Evolutionary conservation across 2,329 filamentous ascomycete species (phyloP).

Genomic region (Neofusicoccum umdonicola): DNA sequence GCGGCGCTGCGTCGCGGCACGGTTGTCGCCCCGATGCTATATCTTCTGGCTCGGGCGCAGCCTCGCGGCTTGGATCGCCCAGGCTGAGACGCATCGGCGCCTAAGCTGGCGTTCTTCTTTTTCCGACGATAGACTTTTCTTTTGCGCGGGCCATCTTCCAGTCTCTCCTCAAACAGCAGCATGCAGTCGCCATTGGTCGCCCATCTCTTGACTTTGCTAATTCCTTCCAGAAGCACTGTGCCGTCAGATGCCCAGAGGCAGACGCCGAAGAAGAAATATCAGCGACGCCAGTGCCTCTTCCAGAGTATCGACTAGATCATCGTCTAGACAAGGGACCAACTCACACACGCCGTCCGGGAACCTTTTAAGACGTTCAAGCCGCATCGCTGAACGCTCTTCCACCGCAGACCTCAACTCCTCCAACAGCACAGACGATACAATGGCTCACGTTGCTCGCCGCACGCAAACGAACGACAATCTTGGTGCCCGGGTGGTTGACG

Average conservation of each 20-base stretch:
- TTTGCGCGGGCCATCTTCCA: conserved; percentile 16
- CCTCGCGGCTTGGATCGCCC: conserved; percentile 5
- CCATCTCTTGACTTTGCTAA: conserved; percentile 14
- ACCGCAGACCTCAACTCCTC: conserved; percentile 7
- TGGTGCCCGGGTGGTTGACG: conserved; percentile 29
- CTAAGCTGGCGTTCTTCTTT: conserved; percentile 13
- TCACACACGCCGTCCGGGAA: background rate
- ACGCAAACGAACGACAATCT: conserved; percentile 23
- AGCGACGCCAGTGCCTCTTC: conserved; percentile 17
- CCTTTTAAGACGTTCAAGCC: conserved; percentile 19
- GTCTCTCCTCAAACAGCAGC: conserved; percentile 16
- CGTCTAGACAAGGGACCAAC: conserved; percentile 15
- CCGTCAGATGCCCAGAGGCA: conserved; percentile 19
- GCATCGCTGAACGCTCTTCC: conserved; percentile 18
- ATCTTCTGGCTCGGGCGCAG: conserved; percentile 13
- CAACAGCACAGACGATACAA: conserved; percentile 22
- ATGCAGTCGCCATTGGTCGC: conserved; percentile 18
- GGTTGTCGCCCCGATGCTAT: conserved; percentile 5
- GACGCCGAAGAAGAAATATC: conserved; percentile 19
- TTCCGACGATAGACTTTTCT: conserved; percentile 12
- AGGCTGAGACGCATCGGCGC: conserved; percentile 18
- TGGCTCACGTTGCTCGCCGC: conserved; percentile 40
- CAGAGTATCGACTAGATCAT: conserved; percentile 17
- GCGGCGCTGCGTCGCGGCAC: conserved; percentile 3
- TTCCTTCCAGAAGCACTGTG: conserved; percentile 15